These are phyloP conservation scores for Davidsoniella virescens DNA, from an alignment of 2,329 filamentous ascomycete genomes.

Conservation along the genomic window DNA sequence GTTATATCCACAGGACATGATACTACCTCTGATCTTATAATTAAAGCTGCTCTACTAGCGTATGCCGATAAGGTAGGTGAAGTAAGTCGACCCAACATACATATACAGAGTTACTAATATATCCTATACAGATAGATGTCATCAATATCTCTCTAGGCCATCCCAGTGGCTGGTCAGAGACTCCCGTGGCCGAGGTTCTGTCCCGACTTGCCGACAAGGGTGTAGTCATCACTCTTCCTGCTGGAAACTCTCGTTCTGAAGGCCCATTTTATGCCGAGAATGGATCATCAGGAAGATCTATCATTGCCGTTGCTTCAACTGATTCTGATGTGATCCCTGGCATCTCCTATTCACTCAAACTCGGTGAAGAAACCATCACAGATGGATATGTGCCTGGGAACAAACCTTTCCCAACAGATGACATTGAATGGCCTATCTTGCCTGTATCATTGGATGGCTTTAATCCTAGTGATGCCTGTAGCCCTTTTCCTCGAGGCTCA, in stretches of 20 bases:
- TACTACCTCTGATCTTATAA: constrained; percentile 16
- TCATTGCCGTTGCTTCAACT: constrained; percentile 27
- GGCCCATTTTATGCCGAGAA: constrained; percentile 30
- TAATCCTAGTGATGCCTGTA: constrained; percentile 17
- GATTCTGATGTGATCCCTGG: constrained; percentile 1
- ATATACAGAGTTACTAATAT: background rate
- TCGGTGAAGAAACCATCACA: background rate
- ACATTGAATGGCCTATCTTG: constrained; percentile 3
- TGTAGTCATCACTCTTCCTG: constrained; percentile 32
- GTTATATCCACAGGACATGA: background rate
- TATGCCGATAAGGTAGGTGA: constrained; percentile 20
- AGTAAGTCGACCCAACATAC: too few species aligned
- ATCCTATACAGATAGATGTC: constrained; percentile 19
- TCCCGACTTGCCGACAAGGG: constrained; percentile 28
- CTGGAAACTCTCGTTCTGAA: constrained; percentile 31
- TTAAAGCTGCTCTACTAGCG: constrained; percentile 21
- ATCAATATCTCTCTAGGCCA: constrained; percentile 26
- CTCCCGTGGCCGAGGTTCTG: constrained; percentile 26
- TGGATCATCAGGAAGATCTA: constrained; percentile 25
- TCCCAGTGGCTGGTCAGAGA: constrained; percentile 24
- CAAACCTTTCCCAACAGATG: background rate
- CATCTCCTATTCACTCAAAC: background rate
- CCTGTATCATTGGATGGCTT: constrained; percentile 15
- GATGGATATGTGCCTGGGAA: background rate
- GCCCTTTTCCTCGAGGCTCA: constrained; percentile 16